These are phyloP conservation scores for Allium cepa DNA, from an alignment of 106 monocot species.

Conservation along the genomic window DNA sequence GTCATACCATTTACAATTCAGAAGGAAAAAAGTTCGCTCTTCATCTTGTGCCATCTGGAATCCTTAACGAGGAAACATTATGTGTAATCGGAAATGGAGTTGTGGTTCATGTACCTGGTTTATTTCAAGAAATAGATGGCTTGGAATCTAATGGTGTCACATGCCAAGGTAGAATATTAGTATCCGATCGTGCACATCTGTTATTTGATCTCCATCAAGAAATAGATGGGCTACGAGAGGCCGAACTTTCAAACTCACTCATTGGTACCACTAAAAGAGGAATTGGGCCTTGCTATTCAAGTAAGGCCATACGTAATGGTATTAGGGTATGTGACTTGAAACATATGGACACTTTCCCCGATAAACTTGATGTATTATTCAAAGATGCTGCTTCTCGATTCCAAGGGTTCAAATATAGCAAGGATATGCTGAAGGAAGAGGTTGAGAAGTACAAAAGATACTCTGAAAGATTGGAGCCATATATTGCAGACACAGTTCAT, in stretches of 20 bases:
- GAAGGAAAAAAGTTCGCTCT: conserved; percentile 95
- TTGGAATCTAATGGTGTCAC: conserved; percentile 73
- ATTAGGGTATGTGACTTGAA: conserved; percentile 76
- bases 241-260: conserved; percentile 75
- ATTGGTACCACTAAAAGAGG: conserved; percentile 96
- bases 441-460: conserved; percentile 69
- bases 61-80: conserved; percentile 72
- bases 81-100: conserved; percentile 93
- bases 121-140: conserved; percentile 80
- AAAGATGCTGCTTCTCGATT: conserved; percentile 81
- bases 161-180: conserved; percentile 69
- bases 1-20: conserved; percentile 89
- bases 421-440: conserved; percentile 53
- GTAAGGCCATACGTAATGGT: conserved; percentile 79
- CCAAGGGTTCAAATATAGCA: conserved; percentile 52
- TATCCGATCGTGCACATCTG: conserved; percentile 92
- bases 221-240: conserved; percentile 80
- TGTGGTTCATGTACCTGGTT: conserved; percentile 83
- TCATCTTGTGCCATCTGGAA: conserved; percentile 94
- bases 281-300: conserved; percentile 95
- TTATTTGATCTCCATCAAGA: conserved; percentile 92
- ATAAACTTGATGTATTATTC: conserved; percentile 65
- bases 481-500: conserved; percentile 73
- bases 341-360: conserved; percentile 74
- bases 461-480: conserved; percentile 75